phyloP scores from a whole-genome alignment of 768 basidiomycete species.

The Paxillus ammoniavirescens region DNA sequence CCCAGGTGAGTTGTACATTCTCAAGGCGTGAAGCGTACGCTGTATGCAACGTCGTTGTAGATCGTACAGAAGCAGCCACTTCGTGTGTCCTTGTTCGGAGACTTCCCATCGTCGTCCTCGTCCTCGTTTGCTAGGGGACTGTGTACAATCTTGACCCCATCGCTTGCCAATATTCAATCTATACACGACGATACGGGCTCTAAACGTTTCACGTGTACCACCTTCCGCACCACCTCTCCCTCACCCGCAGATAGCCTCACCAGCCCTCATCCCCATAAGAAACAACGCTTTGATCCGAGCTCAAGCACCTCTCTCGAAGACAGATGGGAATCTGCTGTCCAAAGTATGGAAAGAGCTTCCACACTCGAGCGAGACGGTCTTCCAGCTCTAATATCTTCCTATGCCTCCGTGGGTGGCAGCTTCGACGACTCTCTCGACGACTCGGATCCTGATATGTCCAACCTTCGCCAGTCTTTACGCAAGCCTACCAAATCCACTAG shows the following conservation, averaged over 20 bases:
- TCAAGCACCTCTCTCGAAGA: constrained; percentile 25
- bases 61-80: constrained; percentile 28
- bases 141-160: constrained; percentile 32
- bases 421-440: constrained; percentile 29
- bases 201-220: constrained; percentile 43
- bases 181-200: constrained; percentile 32
- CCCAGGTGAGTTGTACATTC: constrained; percentile 43
- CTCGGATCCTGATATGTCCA: constrained; percentile 17
- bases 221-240: constrained; percentile 26
- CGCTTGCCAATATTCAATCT: constrained; percentile 41
- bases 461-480: constrained; percentile 4
- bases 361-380: constrained; percentile 48
- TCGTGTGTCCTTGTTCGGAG: constrained; percentile 31
- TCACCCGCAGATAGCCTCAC: neutral
- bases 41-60: constrained; percentile 11
- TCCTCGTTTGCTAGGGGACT: constrained; percentile 23
- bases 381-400: constrained; percentile 38
- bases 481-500: neutral
- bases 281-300: constrained; percentile 35
- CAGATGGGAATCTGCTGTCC: constrained; percentile 49
- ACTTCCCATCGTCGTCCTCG: constrained; percentile 19
- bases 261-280: constrained; percentile 44
- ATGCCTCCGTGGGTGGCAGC: constrained; percentile 17
- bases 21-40: neutral
- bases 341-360: constrained; percentile 42